phyloP scores from a whole-genome alignment of 163 green algal genomes.

The Trebouxia gelatinosa region DNA sequence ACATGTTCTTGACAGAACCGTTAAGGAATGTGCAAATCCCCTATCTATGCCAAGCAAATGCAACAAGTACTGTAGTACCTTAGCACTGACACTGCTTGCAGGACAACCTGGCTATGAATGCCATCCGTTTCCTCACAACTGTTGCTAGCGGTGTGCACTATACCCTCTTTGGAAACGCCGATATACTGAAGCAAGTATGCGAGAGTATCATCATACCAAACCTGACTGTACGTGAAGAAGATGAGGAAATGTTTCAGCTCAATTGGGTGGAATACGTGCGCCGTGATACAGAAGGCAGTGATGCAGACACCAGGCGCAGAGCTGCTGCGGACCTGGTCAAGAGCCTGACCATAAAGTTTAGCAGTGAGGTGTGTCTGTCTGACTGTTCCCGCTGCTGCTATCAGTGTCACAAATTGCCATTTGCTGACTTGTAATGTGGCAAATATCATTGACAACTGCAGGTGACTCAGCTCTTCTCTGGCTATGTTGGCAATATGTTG shows the following conservation, averaged over 20 bases:
- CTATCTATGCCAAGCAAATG: not conserved
- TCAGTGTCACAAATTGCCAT: no score
- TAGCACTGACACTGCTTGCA: conserved; percentile 46
- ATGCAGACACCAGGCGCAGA: conserved; percentile 91
- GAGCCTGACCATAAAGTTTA: conserved; percentile 76
- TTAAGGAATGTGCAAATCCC: not conserved
- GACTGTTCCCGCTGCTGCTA: no score
- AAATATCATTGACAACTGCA: no score
- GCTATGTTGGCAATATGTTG: conserved; percentile 81
- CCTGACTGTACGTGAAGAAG: conserved; percentile 60
- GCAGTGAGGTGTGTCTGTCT: conserved; percentile 59
- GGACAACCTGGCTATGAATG: conserved; percentile 89
- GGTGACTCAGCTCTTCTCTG: conserved; percentile 79
- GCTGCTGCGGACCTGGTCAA: conserved; percentile 92
- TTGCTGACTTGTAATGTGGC: no score
- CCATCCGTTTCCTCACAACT: conserved; percentile 93
- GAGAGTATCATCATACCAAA: conserved; percentile 87
- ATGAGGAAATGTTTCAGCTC: conserved; percentile 93
- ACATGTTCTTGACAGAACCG: not conserved
- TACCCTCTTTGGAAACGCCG: conserved; percentile 75
- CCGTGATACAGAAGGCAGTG: conserved; percentile 91
- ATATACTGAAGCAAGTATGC: conserved; percentile 65
- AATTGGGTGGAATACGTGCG: conserved; percentile 91
- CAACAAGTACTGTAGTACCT: no score
- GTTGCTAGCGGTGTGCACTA: conserved; percentile 84